Base-by-base conservation (phyloP, 352 stramenopile species). In the Pythium sp. region DNA sequence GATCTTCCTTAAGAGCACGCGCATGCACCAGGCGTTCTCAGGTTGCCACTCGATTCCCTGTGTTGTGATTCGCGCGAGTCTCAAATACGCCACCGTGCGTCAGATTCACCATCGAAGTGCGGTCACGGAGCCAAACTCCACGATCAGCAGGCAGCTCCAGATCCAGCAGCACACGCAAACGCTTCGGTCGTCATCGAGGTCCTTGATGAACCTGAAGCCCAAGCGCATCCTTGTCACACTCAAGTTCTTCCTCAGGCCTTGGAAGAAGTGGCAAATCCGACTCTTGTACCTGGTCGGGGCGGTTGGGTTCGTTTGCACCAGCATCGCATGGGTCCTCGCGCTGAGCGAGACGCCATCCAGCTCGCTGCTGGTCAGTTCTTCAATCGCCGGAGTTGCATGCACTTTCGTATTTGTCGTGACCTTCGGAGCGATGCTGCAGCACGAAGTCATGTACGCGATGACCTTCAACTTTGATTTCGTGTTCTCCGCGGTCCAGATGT, bases 401-500 rank as follows among this genome's bases (percentile, higher is more conserved):
- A 38, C 53, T 1, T 14, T 38, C 53, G 2, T 20, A 14, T 58
- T 38, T 26, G 26, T 58, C 1, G 2, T 14, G 14, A 14, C 14
- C 2, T 58, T 58, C 26, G 26, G 53, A 24, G 2, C 14, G 11
- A 38, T 58, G 26, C 26, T 58, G 20, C 53, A 58, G 24, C 53
- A 58, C 24, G 26, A 58, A 9, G 12, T 58, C 11, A 58, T 58
- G 53, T 58, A 30, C 12, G 12, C 53, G 5, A 58, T 58, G 53
- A 30, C 6, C 24, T 58, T 58, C 26, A 58, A 41, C 53, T 58
- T 58, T 18, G 53, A 58, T 26, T 38, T 51, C n/a, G 43, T 32
- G 30, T 49, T 49, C 36, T 32, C 56, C 11, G 34, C 24, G 0
- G n/a, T 20, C 2, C 56, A 47, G 22, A 22, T 18, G 32, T 30